Evolutionary conservation across 805 yeast species (phyloP).

Genomic region (Hanseniaspora lindneri): DNA sequence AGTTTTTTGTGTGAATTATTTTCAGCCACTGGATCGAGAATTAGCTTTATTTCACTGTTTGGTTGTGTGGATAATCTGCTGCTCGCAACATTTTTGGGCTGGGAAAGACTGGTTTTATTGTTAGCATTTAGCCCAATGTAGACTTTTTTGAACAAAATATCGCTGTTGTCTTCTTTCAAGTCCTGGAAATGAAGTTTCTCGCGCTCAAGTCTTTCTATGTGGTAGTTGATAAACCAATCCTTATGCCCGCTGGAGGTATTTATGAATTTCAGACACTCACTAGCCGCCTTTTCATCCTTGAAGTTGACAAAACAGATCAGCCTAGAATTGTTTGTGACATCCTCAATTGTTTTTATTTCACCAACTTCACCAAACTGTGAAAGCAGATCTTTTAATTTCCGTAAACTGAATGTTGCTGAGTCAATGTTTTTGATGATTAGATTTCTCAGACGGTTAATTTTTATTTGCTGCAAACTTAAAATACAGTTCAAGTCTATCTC

Average conservation of each 20-base stretch:
- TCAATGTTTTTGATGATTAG: constrained; percentile 7
- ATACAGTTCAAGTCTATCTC: not conserved
- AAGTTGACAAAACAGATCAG: constrained; percentile 9
- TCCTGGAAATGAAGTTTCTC: constrained; percentile 1
- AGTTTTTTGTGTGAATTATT: not conserved
- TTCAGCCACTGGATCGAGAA: not conserved
- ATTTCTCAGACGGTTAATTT: not conserved
- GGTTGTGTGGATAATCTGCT: too few relatives aligned
- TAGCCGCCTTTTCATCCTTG: not conserved
- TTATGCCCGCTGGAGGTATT: not conserved
- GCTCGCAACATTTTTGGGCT: too few relatives aligned
- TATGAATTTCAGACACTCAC: not conserved
- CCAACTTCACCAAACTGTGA: not conserved
- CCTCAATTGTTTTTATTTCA: constrained; percentile 5
- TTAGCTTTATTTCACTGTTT: not conserved
- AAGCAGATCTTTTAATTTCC: not conserved
- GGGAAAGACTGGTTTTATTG: too few relatives aligned
- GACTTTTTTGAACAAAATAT: constrained; percentile 2
- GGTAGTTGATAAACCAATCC: constrained; percentile 10
- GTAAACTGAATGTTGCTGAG: not conserved
- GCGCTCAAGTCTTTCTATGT: constrained; percentile 13
- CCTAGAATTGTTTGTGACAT: not conserved
- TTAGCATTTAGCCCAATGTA: not conserved
- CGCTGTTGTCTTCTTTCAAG: not conserved
- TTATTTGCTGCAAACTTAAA: not conserved